phyloP scores from a whole-genome alignment of 768 basidiomycete genomes.

The Boletus rubropictus region DNA sequence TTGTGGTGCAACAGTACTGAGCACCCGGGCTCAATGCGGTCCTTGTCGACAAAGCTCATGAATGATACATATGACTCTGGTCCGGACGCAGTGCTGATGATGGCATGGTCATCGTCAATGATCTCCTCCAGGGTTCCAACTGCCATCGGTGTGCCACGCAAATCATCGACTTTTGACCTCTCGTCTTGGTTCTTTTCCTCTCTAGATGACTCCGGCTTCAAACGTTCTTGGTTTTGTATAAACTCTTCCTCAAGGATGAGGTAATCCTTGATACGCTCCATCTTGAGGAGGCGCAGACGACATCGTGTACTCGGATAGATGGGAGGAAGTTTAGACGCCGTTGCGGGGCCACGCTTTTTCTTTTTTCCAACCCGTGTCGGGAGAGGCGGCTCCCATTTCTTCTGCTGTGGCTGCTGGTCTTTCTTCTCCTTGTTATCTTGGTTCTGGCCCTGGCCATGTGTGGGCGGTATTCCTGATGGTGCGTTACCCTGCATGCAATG shows the following conservation, averaged over 20 bases:
- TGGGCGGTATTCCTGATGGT: slow-evolving; percentile 51
- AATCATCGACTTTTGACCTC: slow-evolving; percentile 84
- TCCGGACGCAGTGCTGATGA: slow-evolving; percentile 89
- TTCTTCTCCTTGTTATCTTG: slow-evolving; percentile 45
- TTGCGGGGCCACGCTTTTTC: slow-evolving; percentile 87
- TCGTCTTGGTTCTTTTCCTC: slow-evolving; percentile 98
- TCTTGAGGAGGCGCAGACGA: slow-evolving; percentile 89
- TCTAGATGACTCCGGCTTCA: slow-evolving; percentile 79
- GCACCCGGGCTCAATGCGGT: slow-evolving; percentile 92
- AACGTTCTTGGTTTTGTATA: slow-evolving; percentile 83
- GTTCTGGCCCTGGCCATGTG: slow-evolving; percentile 38
- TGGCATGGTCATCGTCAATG: slow-evolving; percentile 98
- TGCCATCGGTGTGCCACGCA: slow-evolving; percentile 96
- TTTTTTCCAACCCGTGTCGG: slow-evolving; percentile 97
- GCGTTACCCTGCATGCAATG: slow-evolving; percentile 58
- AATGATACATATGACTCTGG: slow-evolving; percentile 97
- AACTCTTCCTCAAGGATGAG: slow-evolving; percentile 94
- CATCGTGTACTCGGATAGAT: slow-evolving; percentile 94
- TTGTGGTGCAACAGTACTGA: slow-evolving; percentile 94
- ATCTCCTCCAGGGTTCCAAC: slow-evolving; percentile 98
- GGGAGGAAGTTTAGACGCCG: slow-evolving; percentile 85
- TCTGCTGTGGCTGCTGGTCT: slow-evolving; percentile 51
- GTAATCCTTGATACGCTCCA: slow-evolving; percentile 98
- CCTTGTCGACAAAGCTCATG: slow-evolving; percentile 98
- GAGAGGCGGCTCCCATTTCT: slow-evolving; percentile 98